Evolutionary conservation across 1,284 basidiomycete genomes (phyloP).

Genomic region (Gymnopus androsaceus): DNA sequence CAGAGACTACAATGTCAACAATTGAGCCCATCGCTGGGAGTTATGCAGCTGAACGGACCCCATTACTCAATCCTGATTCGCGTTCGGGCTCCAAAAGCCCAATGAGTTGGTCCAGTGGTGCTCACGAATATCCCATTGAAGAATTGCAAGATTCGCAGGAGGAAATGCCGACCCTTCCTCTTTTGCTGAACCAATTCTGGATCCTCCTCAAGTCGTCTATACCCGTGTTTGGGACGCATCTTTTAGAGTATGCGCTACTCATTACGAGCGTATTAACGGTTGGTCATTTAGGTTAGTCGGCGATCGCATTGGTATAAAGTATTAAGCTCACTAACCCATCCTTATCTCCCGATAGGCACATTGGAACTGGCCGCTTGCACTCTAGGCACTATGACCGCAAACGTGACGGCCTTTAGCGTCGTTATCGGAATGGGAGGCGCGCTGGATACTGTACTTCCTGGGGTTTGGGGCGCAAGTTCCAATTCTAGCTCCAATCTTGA

Average conservation of each 20-base stretch:
- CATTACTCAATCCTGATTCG: not conserved
- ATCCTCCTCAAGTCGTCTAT: constrained; percentile 1
- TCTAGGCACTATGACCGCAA: constrained; percentile 88
- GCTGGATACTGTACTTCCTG: constrained; percentile 20
- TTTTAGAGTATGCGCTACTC: constrained; percentile 75
- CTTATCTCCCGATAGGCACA: constrained; percentile 43
- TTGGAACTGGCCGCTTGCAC: constrained; percentile 83
- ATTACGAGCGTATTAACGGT: constrained; percentile 79
- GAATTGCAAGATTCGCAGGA: not conserved
- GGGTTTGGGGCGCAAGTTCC: constrained; percentile 15
- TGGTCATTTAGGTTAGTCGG: constrained; percentile 70
- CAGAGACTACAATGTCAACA: not conserved
- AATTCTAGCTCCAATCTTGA: not conserved
- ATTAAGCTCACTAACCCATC: no score
- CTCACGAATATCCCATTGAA: no score
- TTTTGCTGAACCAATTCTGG: not conserved
- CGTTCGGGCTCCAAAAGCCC: not conserved
- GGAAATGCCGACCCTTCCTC: not conserved
- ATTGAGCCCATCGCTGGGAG: not conserved
- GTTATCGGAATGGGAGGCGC: constrained; percentile 36
- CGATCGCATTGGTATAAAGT: no score
- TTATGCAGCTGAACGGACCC: constrained; percentile 4
- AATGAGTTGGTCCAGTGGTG: not conserved
- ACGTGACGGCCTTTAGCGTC: constrained; percentile 61
- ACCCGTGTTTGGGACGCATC: constrained; percentile 65